These are phyloP conservation scores for Dovyalis caffra DNA, from an alignment of 345 rosid species.

Conservation along the genomic window DNA sequence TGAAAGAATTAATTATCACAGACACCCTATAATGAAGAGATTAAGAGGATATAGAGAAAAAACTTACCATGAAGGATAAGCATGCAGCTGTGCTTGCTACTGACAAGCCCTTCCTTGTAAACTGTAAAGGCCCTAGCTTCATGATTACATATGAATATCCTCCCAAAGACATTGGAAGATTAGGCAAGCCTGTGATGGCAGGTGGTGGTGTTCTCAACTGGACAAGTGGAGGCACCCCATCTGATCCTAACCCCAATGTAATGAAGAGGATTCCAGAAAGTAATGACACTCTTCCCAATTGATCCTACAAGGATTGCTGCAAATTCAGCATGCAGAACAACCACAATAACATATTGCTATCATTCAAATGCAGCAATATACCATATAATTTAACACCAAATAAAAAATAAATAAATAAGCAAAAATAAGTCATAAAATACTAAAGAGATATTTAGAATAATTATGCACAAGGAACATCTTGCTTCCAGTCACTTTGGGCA, in stretches of 20 bases:
- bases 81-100: conserved; percentile 97
- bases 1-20: neutral
- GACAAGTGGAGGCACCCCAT: conserved; percentile 75
- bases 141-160: conserved; percentile 79
- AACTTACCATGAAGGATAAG: conserved; percentile 80
- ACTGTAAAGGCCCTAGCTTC: conserved; percentile 80
- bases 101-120: conserved; percentile 89
- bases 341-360: neutral
- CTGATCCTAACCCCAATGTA: conserved; percentile 82
- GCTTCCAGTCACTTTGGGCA: neutral
- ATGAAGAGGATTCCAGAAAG: conserved; percentile 80
- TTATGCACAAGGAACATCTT: neutral
- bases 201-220: conserved; percentile 85
- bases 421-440: no score
- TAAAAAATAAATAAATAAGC: neutral
- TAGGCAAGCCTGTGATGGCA: conserved; percentile 61
- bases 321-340: conserved; percentile 13
- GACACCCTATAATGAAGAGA: neutral
- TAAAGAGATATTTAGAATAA: neutral
- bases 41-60: neutral
- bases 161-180: conserved; percentile 62
- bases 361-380: neutral
- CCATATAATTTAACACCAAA: neutral
- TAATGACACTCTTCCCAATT: conserved; percentile 85
- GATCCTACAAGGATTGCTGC: conserved; percentile 54